Percentiles rank a stretch among this genome's conserved stretches.
These are phyloP conservation scores for Quillaja saponaria DNA, from an alignment of 306 rosid species.

Conservation along the genomic window DNA sequence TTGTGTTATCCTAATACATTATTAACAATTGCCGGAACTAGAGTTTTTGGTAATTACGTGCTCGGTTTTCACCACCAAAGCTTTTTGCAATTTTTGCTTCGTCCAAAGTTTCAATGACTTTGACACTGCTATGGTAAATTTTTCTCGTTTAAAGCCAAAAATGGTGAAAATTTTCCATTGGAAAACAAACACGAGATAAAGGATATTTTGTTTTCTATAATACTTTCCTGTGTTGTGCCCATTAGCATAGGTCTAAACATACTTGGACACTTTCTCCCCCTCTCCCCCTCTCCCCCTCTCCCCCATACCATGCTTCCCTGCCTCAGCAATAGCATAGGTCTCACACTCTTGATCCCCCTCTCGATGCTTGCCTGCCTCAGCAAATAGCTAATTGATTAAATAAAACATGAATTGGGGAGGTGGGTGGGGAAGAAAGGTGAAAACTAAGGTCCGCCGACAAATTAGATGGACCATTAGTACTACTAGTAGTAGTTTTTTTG, in stretches of 20 bases:
- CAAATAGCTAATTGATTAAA: background rate
- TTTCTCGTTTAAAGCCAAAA: conserved; percentile 7
- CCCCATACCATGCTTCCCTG: background rate
- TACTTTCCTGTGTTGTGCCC: too few species aligned
- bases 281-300: too few species aligned
- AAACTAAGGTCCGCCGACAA: conserved; percentile 33
- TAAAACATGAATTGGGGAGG: conserved; percentile 9
- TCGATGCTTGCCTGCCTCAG: conserved; percentile 13
- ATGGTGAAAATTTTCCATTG: conserved; percentile 3
- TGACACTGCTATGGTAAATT: conserved; percentile 5
- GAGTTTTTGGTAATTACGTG: background rate
- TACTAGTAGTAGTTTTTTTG: background rate
- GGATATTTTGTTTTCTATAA: conserved; percentile 14
- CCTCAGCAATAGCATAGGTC: too few species aligned
- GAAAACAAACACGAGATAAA: conserved; percentile 26
- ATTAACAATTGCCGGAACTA: background rate
- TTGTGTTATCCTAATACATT: background rate
- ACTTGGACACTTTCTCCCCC: too few species aligned
- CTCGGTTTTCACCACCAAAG: conserved; percentile 9
- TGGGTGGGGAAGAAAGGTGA: conserved; percentile 19
- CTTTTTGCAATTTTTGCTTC: background rate
- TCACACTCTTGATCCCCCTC: conserved; percentile 38
- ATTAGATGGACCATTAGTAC: conserved; percentile 21
- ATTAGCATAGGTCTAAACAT: too few species aligned
- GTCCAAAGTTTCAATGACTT: background rate